Percentiles rank a stretch among this genome's conserved stretches.
phyloP scores from a whole-genome alignment of 164 flowering plant genomes.

The Magnolia officinalis region DNA sequence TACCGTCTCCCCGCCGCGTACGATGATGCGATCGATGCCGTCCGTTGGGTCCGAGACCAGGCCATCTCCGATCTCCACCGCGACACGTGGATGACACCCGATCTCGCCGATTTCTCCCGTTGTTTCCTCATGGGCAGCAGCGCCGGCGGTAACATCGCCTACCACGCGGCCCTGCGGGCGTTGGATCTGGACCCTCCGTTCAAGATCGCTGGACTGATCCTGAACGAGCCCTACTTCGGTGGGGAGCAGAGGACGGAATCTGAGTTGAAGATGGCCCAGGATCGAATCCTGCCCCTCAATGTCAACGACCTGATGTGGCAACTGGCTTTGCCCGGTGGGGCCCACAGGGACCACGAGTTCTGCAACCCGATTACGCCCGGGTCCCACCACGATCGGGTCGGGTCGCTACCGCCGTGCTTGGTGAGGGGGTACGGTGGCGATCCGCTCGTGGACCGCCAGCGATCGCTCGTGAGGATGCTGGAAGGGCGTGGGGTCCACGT shows the following conservation, averaged over 20 bases:
- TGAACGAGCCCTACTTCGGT: conserved; percentile 53
- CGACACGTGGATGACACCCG: conserved; percentile 41
- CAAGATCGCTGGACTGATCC: conserved; percentile 46
- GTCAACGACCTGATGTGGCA: conserved; percentile 49
- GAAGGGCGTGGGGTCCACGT: conserved; percentile 31
- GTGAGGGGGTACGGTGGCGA: conserved; percentile 21
- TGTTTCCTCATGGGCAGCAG: conserved; percentile 65
- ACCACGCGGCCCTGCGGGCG: conserved; percentile 43
- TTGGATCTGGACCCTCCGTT: conserved; percentile 26
- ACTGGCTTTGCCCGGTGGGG: conserved; percentile 43
- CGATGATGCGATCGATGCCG: conserved; percentile 47
- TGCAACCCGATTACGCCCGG: conserved; percentile 31
- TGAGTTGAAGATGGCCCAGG: conserved; percentile 33
- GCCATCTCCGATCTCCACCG: not conserved
- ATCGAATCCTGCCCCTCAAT: conserved; percentile 35
- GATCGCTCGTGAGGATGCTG: conserved; percentile 32
- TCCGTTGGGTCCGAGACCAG: conserved; percentile 26
- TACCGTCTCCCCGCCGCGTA: conserved; percentile 42
- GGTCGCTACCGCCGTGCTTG: conserved; percentile 39
- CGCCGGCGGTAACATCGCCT: conserved; percentile 61
- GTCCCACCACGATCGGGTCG: conserved; percentile 18
- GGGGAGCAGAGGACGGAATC: conserved; percentile 52
- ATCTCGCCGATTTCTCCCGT: conserved; percentile 37
- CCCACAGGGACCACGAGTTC: conserved; percentile 56
- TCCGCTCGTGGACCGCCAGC: conserved; percentile 33